phyloP scores from a whole-genome alignment of 352 stramenopile genomes.

The Halophytophthora polymorphica region DNA sequence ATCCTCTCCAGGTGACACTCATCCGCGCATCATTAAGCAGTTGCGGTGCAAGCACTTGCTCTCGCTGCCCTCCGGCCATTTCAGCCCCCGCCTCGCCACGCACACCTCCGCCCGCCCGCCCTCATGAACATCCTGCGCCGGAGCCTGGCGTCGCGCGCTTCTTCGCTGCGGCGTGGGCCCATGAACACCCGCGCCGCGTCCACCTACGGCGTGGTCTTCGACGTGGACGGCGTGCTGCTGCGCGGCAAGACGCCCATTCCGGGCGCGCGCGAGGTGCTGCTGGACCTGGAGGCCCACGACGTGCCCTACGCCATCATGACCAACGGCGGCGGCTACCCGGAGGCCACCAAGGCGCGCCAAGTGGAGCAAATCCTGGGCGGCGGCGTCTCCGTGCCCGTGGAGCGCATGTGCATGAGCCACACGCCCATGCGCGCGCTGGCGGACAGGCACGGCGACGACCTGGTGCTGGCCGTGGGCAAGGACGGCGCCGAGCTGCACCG shows the following conservation, averaged over 20 bases:
- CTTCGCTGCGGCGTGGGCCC: slow-evolving; percentile 6
- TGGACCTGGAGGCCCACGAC: slow-evolving; percentile 51
- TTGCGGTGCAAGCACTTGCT: background rate
- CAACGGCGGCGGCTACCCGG: slow-evolving; percentile 77
- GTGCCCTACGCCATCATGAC: slow-evolving; percentile 86
- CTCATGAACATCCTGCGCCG: slow-evolving; percentile 22
- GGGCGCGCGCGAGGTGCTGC: slow-evolving; percentile 62
- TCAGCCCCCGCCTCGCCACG: slow-evolving; percentile 1
- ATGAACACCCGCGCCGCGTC: slow-evolving; percentile 12
- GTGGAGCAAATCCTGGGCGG: slow-evolving; percentile 66
- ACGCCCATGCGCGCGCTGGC: slow-evolving; percentile 76
- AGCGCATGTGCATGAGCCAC: slow-evolving; percentile 74
- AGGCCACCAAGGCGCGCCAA: slow-evolving; percentile 72
- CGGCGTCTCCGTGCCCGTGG: slow-evolving; percentile 36
- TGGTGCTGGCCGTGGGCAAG: slow-evolving; percentile 80
- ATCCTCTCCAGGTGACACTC: background rate
- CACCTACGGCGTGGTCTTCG: slow-evolving; percentile 81
- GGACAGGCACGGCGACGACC: slow-evolving; percentile 59
- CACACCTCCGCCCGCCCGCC: slow-evolving; percentile 5
- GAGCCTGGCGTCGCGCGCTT: slow-evolving; percentile 2
- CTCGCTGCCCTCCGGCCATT: slow-evolving; percentile 3
- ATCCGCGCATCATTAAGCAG: background rate
- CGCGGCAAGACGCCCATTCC: slow-evolving; percentile 72
- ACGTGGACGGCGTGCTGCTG: slow-evolving; percentile 80
- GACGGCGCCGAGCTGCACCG: slow-evolving; percentile 56